These are phyloP conservation scores for Nemania sp. DNA, from an alignment of 2,329 filamentous ascomycete species.

Conservation along the genomic window DNA sequence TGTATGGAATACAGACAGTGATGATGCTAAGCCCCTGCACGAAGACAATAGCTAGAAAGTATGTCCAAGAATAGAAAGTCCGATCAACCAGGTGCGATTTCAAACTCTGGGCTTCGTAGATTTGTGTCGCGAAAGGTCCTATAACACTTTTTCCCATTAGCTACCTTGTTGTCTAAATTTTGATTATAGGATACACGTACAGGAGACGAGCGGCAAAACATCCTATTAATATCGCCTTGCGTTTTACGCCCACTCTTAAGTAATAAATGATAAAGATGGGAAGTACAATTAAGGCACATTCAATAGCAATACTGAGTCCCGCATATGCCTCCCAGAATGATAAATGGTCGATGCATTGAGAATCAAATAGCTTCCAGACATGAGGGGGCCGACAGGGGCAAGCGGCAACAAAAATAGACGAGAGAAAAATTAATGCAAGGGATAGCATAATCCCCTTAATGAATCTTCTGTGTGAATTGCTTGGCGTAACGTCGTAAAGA, in stretches of 20 bases:
- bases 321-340: conserved; percentile 25
- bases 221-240: conserved; percentile 19
- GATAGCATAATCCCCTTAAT: conserved; percentile 10
- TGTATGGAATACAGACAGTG: conserved; percentile 30
- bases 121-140: conserved; percentile 9
- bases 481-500: conserved; percentile 20
- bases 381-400: conserved; percentile 16
- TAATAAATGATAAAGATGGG: conserved; percentile 19
- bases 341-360: conserved; percentile 24
- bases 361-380: conserved; percentile 21
- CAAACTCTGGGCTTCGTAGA: conserved; percentile 21
- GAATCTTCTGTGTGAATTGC: conserved; percentile 5
- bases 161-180: background rate
- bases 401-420: conserved; percentile 19
- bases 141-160: conserved; percentile 12
- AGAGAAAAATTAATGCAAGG: conserved; percentile 14
- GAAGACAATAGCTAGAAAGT: conserved; percentile 18
- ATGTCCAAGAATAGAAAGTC: conserved; percentile 24
- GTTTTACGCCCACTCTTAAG: conserved; percentile 2
- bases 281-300: conserved; percentile 17
- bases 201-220: conserved; percentile 22
- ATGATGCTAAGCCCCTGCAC: conserved; percentile 27
- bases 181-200: conserved; percentile 9
- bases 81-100: conserved; percentile 12
- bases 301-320: conserved; percentile 19